These are phyloP conservation scores for Cystoisospora suis DNA, from an alignment of 169 alveolate genomes.

Conservation along the genomic window DNA sequence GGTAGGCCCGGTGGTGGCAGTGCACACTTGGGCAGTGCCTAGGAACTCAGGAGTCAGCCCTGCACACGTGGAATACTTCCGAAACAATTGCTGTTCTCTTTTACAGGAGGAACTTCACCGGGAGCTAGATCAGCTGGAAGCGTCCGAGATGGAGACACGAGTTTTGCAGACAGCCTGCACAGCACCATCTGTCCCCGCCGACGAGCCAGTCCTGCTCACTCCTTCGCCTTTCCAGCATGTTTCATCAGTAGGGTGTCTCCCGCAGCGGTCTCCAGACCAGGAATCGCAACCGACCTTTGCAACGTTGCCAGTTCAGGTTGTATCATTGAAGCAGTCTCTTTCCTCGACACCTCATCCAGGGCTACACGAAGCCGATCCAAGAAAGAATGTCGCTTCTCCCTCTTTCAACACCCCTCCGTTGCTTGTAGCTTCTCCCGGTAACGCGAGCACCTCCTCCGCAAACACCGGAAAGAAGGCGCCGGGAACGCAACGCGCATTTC, in stretches of 20 bases:
- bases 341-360: background rate
- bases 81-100: no score
- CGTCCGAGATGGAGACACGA: background rate
- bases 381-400: background rate
- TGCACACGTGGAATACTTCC: no score
- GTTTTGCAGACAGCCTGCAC: background rate
- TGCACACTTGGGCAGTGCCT: no score
- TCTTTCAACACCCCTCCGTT: no score
- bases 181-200: conserved; percentile 16
- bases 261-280: background rate
- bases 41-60: no score
- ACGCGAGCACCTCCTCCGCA: no score
- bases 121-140: conserved; percentile 13
- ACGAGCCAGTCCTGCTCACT: background rate
- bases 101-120: conserved; percentile 30
- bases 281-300: background rate
- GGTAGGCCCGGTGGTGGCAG: no score
- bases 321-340: background rate
- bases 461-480: no score
- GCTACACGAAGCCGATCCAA: background rate
- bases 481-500: no score
- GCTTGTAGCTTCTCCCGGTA: no score
- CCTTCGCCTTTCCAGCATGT: background rate
- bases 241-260: background rate
- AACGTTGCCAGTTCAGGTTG: no score